These are phyloP conservation scores for Lophiotrema nucula DNA, from an alignment of 495 filamentous ascomycete species.

Conservation along the genomic window DNA sequence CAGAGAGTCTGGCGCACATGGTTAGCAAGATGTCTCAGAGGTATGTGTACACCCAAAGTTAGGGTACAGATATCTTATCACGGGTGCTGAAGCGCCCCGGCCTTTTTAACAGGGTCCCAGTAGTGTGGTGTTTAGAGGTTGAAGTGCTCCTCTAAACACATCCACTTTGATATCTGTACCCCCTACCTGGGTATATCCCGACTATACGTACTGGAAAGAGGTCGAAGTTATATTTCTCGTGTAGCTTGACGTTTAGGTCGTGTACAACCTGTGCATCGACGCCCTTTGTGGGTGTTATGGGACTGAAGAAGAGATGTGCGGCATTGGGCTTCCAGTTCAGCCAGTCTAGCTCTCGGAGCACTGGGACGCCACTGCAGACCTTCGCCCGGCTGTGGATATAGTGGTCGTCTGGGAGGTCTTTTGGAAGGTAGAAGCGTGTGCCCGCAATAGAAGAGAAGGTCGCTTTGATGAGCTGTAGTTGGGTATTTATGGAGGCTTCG, in stretches of 20 bases:
- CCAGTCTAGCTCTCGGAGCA: conserved; percentile 54
- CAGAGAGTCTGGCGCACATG: too few relatives aligned
- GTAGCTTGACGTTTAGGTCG: conserved; percentile 44
- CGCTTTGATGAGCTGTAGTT: conserved; percentile 48
- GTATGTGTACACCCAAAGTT: too few relatives aligned
- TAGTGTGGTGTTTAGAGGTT: too few relatives aligned
- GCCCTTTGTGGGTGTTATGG: conserved; percentile 54
- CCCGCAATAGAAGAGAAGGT: conserved; percentile 49
- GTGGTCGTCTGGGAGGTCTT: conserved; percentile 40
- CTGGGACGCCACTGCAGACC: conserved; percentile 50
- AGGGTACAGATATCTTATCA: too few relatives aligned
- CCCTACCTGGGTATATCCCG: too few relatives aligned
- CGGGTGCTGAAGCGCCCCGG: too few relatives aligned
- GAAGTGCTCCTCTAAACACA: too few relatives aligned
- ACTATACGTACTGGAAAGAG: too few relatives aligned
- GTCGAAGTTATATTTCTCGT: conserved; percentile 49
- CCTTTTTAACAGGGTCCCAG: too few relatives aligned
- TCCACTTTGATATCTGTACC: too few relatives aligned
- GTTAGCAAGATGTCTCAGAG: too few relatives aligned
- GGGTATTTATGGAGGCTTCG: conserved; percentile 43
- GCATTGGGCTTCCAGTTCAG: conserved; percentile 59
- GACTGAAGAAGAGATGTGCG: conserved; percentile 56
- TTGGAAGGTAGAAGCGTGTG: conserved; percentile 47
- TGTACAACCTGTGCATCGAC: conserved; percentile 50
- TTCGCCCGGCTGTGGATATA: conserved; percentile 39